Evolutionary conservation across 257 asterid genomes (phyloP).

Genomic region (Coffea eugenioides): DNA sequence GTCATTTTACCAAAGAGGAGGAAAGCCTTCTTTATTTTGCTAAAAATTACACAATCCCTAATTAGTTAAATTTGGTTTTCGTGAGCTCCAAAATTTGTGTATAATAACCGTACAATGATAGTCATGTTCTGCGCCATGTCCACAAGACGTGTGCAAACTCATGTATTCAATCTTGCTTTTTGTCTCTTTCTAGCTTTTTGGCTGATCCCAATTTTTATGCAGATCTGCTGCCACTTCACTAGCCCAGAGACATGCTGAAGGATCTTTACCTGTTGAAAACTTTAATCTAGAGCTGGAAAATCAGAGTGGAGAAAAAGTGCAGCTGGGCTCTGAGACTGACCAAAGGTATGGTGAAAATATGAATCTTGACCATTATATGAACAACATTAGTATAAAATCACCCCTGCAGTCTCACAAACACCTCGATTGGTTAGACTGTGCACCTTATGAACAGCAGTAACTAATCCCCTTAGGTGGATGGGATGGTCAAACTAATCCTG

Average conservation of each 20-base stretch:
- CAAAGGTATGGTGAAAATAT: constrained; percentile 46
- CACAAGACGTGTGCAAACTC: background rate
- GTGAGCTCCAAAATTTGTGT: background rate
- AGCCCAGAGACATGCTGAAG: constrained; percentile 79
- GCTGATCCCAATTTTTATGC: constrained; percentile 15
- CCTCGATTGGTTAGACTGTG: background rate
- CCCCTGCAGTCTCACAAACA: background rate
- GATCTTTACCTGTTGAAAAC: constrained; percentile 86
- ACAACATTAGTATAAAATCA: background rate
- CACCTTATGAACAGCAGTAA: background rate
- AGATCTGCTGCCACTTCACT: constrained; percentile 80
- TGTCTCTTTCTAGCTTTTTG: constrained; percentile 9
- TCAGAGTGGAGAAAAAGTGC: constrained; percentile 83
- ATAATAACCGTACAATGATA: background rate
- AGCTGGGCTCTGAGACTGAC: constrained; percentile 90
- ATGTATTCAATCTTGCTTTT: too few relatives aligned
- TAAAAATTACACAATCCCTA: background rate
- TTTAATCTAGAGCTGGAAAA: constrained; percentile 93
- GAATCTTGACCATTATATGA: background rate
- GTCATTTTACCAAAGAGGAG: too few relatives aligned
- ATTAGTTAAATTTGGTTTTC: background rate
- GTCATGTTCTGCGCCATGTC: background rate
- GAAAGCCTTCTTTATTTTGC: too few relatives aligned
- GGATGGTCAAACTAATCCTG: too few relatives aligned
- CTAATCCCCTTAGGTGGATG: background rate